Percentiles rank a stretch among this genome's conserved stretches.
Conservation (phyloP, 116 monocot species). For the Phalaenopsis hybrid region DNA sequence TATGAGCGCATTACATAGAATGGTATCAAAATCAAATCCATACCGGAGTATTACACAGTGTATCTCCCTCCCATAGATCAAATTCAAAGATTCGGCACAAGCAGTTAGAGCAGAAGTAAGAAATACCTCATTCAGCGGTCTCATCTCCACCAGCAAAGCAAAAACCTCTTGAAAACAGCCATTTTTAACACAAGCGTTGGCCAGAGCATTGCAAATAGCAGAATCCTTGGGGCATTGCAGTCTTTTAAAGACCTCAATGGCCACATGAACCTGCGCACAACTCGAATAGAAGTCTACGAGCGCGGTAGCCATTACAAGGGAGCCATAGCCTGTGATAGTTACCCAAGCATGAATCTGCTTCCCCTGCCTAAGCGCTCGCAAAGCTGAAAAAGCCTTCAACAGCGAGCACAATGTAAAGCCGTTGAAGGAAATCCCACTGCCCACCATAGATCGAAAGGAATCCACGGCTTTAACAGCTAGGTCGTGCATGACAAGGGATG, state of each 20-base stretch:
- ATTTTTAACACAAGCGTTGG: constrained; percentile 11
- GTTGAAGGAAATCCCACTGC: constrained; percentile 8
- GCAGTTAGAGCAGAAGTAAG: constrained; percentile 19
- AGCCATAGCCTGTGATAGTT: constrained; percentile 8
- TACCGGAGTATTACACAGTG: constrained; percentile 16
- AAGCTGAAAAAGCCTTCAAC: constrained; percentile 18
- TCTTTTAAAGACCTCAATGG: constrained; percentile 26
- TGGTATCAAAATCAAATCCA: constrained; percentile 18
- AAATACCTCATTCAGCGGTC: not conserved
- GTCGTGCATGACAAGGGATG: constrained; percentile 14
- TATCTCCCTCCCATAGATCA: constrained; percentile 20
- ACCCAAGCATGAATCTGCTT: constrained; percentile 31
- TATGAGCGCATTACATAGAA: constrained; percentile 22
- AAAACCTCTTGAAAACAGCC: constrained; percentile 12
- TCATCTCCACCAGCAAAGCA: not conserved
- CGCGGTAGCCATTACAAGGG: constrained; percentile 26
- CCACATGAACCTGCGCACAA: constrained; percentile 21
- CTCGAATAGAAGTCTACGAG: constrained; percentile 37
- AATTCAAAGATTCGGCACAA: constrained; percentile 16
- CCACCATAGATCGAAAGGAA: constrained; percentile 22
- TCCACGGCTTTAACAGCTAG: not conserved
- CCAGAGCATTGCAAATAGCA: constrained; percentile 11
- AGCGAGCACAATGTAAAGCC: constrained; percentile 22
- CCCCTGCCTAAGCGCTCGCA: constrained; percentile 3
- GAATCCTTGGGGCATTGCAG: constrained; percentile 16